A percentile compares a stretch with the other conserved stretches of the same genome.
These are phyloP conservation scores for Cystofilobasidium capitatum DNA, from an alignment of 768 basidiomycete genomes.

Conservation along the genomic window DNA sequence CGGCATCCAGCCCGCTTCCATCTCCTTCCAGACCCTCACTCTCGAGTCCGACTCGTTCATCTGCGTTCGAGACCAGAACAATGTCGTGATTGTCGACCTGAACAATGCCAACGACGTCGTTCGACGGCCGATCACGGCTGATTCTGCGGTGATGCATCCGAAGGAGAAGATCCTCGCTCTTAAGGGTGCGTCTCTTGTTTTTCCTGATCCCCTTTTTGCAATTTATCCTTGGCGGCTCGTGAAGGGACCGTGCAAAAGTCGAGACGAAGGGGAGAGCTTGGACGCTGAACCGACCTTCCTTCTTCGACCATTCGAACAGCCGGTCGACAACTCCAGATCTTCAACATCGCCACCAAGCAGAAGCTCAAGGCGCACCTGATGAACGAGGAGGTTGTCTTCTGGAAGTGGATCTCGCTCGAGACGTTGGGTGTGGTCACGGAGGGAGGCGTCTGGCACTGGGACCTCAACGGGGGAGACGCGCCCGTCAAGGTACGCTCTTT, in stretches of 20 bases:
- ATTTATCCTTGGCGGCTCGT: no score
- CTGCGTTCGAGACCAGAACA: slow-evolving; percentile 82
- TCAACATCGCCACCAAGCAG: slow-evolving; percentile 94
- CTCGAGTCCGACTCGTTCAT: slow-evolving; percentile 98
- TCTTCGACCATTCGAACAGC: slow-evolving; percentile 47
- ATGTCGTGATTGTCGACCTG: slow-evolving; percentile 98
- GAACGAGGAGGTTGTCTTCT: slow-evolving; percentile 90
- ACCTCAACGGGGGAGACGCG: slow-evolving; percentile 41
- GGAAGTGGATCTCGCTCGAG: slow-evolving; percentile 93
- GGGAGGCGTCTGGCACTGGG: slow-evolving; percentile 84
- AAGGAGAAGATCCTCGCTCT: slow-evolving; percentile 91
- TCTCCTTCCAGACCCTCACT: slow-evolving; percentile 93
- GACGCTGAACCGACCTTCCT: not conserved
- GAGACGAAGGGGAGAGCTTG: not conserved
- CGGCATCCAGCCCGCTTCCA: slow-evolving; percentile 90
- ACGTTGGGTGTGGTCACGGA: slow-evolving; percentile 95
- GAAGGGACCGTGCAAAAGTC: not conserved
- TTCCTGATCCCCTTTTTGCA: no score
- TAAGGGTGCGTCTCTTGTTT: slow-evolving; percentile 54
- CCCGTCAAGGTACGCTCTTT: slow-evolving; percentile 35
- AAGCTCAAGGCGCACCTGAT: slow-evolving; percentile 94
- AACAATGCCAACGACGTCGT: slow-evolving; percentile 89
- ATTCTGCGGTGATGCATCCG: slow-evolving; percentile 97
- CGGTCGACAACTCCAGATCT: slow-evolving; percentile 86
- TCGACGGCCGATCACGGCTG: slow-evolving; percentile 87